phyloP scores from a whole-genome alignment of 805 yeast species.

The Millerago galiae region DNA sequence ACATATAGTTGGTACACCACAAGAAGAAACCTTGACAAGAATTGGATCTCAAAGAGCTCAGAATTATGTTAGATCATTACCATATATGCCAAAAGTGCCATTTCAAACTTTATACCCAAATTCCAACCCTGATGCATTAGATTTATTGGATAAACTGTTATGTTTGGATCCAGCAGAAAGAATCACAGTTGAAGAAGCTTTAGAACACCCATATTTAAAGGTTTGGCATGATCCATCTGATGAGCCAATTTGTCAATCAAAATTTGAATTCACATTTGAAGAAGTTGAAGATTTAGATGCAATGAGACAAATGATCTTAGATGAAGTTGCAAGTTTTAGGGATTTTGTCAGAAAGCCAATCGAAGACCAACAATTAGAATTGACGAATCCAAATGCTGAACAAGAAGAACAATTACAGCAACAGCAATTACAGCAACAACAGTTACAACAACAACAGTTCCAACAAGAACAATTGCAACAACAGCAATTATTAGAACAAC shows the following conservation, averaged over 20 bases:
- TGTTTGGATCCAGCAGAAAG: slow-evolving; percentile 83
- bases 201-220: slow-evolving; percentile 79
- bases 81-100: slow-evolving; percentile 76
- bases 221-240: slow-evolving; percentile 93
- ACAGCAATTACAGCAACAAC: slow-evolving; percentile 19
- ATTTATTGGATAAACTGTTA: slow-evolving; percentile 68
- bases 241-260: slow-evolving; percentile 75
- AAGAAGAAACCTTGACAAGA: slow-evolving; percentile 56
- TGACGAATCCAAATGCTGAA: slow-evolving; percentile 23
- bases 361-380: slow-evolving; percentile 41
- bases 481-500: slow-evolving; percentile 14
- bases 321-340: slow-evolving; percentile 74
- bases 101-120: slow-evolving; percentile 66
- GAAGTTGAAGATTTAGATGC: slow-evolving; percentile 69
- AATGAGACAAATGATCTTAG: slow-evolving; percentile 70
- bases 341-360: slow-evolving; percentile 76
- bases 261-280: slow-evolving; percentile 82
- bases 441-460: slow-evolving; percentile 11
- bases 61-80: slow-evolving; percentile 81
- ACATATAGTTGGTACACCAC: slow-evolving; percentile 87
- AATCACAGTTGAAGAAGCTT: slow-evolving; percentile 82
- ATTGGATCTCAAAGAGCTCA: slow-evolving; percentile 88
- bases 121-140: slow-evolving; percentile 85
- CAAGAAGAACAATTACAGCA: slow-evolving; percentile 7
- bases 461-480: slow-evolving; percentile 15